These are phyloP conservation scores for Boletus insuetus DNA, from an alignment of 768 basidiomycete species.

Conservation along the genomic window DNA sequence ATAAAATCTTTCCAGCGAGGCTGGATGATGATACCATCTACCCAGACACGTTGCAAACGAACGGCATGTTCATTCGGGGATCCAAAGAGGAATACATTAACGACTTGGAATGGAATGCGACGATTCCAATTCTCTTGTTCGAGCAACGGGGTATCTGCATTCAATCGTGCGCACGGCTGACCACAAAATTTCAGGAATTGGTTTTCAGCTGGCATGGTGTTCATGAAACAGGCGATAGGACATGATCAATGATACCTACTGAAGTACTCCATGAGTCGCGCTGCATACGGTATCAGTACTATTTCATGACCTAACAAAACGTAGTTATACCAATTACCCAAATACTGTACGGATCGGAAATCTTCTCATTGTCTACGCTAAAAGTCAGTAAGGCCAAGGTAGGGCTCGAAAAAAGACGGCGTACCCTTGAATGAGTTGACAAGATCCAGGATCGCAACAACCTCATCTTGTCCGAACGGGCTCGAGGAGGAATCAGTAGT, in stretches of 20 bases:
- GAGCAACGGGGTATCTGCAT: too few species aligned
- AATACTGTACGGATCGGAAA: constrained; percentile 1
- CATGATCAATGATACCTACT: constrained; percentile 1
- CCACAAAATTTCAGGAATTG: too few species aligned
- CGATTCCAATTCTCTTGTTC: too few species aligned
- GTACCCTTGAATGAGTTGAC: constrained; percentile 15
- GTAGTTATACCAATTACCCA: constrained; percentile 14
- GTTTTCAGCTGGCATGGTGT: too few species aligned
- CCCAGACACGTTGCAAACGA: constrained; percentile 13
- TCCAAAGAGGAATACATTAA: neutral
- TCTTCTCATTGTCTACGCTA: neutral
- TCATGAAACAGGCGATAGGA: neutral
- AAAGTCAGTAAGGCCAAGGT: neutral
- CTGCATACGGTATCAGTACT: constrained; percentile 2
- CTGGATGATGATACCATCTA: constrained; percentile 8
- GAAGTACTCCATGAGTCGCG: constrained; percentile 10
- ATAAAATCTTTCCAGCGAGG: constrained; percentile 13
- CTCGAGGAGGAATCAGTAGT: constrained; percentile 18
- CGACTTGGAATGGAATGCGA: too few species aligned
- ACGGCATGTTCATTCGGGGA: constrained; percentile 6
- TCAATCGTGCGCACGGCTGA: too few species aligned
- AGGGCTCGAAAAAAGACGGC: neutral
- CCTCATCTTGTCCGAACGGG: constrained; percentile 12
- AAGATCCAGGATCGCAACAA: constrained; percentile 11
- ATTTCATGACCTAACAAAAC: neutral